Conservation (phyloP, 2,329 filamentous ascomycete genomes). For the Beauveria asiatica region DNA sequence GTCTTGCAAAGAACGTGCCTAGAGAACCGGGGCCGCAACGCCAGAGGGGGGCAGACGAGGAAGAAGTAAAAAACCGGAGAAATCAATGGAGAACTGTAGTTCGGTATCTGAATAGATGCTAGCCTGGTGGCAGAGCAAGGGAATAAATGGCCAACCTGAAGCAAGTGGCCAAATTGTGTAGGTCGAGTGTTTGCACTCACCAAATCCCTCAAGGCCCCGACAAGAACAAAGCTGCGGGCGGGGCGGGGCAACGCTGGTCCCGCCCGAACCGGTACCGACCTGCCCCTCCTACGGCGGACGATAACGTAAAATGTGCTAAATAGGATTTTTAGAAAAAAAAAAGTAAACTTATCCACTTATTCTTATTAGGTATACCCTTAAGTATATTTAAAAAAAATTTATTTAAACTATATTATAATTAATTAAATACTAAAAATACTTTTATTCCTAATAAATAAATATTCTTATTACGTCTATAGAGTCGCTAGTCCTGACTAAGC, state of each 20-base stretch:
- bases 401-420: too few species aligned
- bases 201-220: neutral
- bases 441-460: too few species aligned
- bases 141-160: neutral
- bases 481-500: too few species aligned
- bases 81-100: neutral
- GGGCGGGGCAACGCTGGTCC: neutral
- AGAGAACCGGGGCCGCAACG: too few species aligned
- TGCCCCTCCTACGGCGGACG: too few species aligned
- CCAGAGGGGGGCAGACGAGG: neutral
- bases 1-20: neutral
- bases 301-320: too few species aligned
- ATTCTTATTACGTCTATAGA: too few species aligned
- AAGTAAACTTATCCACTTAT: too few species aligned
- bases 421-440: too few species aligned
- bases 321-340: too few species aligned
- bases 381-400: too few species aligned
- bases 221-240: neutral
- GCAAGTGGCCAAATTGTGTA: neutral
- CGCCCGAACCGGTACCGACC: constrained; percentile 1
- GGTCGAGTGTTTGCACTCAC: neutral
- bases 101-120: constrained; percentile 9
- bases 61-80: neutral
- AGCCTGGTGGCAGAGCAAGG: neutral
- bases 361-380: too few species aligned